Evolutionary conservation across 164 flowering plant species (phyloP).

Genomic region (Platanus orientalis): DNA sequence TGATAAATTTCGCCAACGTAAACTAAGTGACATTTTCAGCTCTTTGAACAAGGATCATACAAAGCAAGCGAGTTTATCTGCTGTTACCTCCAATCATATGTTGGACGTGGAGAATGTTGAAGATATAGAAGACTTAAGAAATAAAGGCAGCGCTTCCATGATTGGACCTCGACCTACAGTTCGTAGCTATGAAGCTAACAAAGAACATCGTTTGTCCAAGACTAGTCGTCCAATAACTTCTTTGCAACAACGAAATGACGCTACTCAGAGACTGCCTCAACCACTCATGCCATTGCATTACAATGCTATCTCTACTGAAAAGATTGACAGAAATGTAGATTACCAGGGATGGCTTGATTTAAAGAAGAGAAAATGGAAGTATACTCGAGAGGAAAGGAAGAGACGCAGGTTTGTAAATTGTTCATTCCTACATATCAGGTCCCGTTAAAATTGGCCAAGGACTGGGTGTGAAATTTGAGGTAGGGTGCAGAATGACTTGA

Average conservation of each 20-base stretch:
- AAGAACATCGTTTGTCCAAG: constrained; percentile 24
- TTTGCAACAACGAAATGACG: constrained; percentile 20
- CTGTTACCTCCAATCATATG: constrained; percentile 14
- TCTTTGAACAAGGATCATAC: constrained; percentile 29
- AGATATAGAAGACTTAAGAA: constrained; percentile 78
- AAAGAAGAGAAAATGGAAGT: constrained; percentile 92
- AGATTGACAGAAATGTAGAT: constrained; percentile 67
- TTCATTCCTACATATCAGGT: not conserved
- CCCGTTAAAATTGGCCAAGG: not conserved
- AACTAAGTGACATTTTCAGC: constrained; percentile 73
- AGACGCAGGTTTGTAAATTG: constrained; percentile 52
- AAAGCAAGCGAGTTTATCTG: constrained; percentile 16
- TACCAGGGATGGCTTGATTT: constrained; percentile 91
- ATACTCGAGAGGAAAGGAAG: constrained; percentile 64
- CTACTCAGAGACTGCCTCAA: constrained; percentile 11
- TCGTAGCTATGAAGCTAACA: constrained; percentile 48
- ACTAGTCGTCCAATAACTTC: constrained; percentile 14
- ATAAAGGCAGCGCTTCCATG: constrained; percentile 25
- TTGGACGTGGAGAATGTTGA: constrained; percentile 28
- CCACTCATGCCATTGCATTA: constrained; percentile 11
- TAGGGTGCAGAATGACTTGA: not conserved
- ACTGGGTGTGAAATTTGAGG: not conserved
- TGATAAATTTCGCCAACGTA: constrained; percentile 88
- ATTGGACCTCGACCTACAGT: constrained; percentile 64
- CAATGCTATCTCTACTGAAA: constrained; percentile 22